Evolutionary conservation across 495 filamentous ascomycete species (phyloP).

Genomic region (Tuber aestivum): DNA sequence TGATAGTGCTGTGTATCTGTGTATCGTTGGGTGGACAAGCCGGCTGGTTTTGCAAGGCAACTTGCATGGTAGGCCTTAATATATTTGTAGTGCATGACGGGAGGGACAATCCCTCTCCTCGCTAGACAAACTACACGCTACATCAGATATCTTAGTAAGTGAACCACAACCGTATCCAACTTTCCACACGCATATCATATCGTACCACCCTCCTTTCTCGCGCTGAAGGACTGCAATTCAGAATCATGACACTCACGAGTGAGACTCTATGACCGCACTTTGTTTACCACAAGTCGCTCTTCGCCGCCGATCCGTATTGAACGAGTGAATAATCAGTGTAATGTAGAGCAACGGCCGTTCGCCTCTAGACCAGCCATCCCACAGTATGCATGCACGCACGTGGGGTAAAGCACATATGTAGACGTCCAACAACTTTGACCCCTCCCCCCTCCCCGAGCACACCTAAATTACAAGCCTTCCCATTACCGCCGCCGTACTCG

Average conservation of each 20-base stretch:
- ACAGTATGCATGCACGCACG: too few relatives aligned
- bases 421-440: too few relatives aligned
- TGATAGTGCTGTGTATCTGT: neutral
- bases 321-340: too few relatives aligned
- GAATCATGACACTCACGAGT: neutral
- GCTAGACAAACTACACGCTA: neutral
- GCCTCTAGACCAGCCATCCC: too few relatives aligned
- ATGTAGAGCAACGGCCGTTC: too few relatives aligned
- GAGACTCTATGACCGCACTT: neutral
- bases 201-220: neutral
- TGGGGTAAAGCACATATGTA: too few relatives aligned
- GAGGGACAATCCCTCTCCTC: neutral
- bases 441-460: too few relatives aligned
- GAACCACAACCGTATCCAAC: too few relatives aligned
- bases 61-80: neutral
- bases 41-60: neutral
- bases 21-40: neutral
- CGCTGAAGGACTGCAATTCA: too few relatives aligned
- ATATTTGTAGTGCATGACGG: neutral
- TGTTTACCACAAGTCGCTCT: neutral
- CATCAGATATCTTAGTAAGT: neutral
- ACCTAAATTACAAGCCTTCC: too few relatives aligned
- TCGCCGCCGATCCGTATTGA: neutral
- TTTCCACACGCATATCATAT: too few relatives aligned
- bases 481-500: too few relatives aligned